Base-by-base conservation (phyloP, 495 filamentous ascomycete species). In the Annulohypoxylon bovei region DNA sequence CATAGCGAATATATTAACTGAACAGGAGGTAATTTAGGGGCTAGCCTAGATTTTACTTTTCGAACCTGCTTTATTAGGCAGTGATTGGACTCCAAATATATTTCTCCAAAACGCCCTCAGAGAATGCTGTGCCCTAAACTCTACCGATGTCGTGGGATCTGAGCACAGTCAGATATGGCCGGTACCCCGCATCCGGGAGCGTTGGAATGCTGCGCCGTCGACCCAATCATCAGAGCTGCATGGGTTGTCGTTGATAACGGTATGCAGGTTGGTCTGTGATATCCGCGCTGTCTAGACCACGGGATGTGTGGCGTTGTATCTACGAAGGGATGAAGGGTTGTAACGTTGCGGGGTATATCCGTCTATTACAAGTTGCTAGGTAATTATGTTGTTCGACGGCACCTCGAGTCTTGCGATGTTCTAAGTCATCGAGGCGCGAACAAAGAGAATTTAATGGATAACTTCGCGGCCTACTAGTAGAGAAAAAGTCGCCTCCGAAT, bases 101-200 rank as follows among this genome's bases (percentile, higher is more conserved):
- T 11, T 16, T 16, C 14, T n/a, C 33, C 46, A 27, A 16, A 25
- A 23, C 52, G 50, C 44, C 35, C 47, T 54, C 0, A 18, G 58
- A 53, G 61, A 71, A 67, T 9, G 62, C 40, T 47, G 56, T 61
- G 27, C 40, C 23, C 32, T 62, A 60, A 70, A 65, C 56, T 64
- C 53, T 67, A 59, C 59, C 58, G 50, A 64, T 30, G 62, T 53
- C 58, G 42, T 58, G 62, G 57, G 46, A 65, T 60, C 55, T 22
- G n/a, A 44, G n/a, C 33, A 55, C 56, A 35, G 57, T 62, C 35
- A 62, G 47, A 42, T n/a, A 37, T 53, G 44, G 33, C 11, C 37
- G 46, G 70, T 72, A 72, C 70, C 70, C 70, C 70, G 70, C 70
- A 72, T 65, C 65, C 70, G 55, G 62, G 42, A 49, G 44, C 47